phyloP scores from a whole-genome alignment of 78 protist species.

The Protostelium mycophagum region DNA sequence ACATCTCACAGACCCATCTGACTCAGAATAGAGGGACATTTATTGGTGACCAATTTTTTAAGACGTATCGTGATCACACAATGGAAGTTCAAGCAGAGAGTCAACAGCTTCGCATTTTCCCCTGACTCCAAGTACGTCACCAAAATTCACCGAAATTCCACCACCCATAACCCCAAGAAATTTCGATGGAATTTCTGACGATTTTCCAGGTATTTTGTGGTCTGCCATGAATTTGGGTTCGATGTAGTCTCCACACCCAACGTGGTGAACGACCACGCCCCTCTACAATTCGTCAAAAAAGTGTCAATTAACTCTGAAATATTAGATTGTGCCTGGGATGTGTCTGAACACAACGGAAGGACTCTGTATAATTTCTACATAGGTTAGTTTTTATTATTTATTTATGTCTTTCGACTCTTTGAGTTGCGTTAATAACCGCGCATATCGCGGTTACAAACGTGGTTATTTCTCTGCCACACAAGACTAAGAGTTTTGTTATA shows the following conservation, averaged over 20 bases:
- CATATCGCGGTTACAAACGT: no score
- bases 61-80: slow-evolving; percentile 21
- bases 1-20: not conserved
- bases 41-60: slow-evolving; percentile 14
- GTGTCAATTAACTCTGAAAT: not conserved
- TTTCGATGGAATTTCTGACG: not conserved
- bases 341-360: not conserved
- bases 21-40: slow-evolving; percentile 16
- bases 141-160: not conserved
- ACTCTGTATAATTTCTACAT: not conserved
- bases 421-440: not conserved
- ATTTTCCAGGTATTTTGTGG: not conserved
- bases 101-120: slow-evolving; percentile 8
- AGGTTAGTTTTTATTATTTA: not conserved
- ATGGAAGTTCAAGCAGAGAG: slow-evolving; percentile 17
- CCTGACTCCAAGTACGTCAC: slow-evolving; percentile 13
- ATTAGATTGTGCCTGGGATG: not conserved
- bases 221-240: not conserved
- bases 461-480: no score
- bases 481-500: no score
- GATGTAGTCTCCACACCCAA: slow-evolving; percentile 5
- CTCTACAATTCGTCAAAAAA: not conserved
- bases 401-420: not conserved
- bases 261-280: not conserved
- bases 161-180: slow-evolving; percentile 23